phyloP scores from a whole-genome alignment of 2,329 filamentous ascomycete species.

The Beauveria australis region DNA sequence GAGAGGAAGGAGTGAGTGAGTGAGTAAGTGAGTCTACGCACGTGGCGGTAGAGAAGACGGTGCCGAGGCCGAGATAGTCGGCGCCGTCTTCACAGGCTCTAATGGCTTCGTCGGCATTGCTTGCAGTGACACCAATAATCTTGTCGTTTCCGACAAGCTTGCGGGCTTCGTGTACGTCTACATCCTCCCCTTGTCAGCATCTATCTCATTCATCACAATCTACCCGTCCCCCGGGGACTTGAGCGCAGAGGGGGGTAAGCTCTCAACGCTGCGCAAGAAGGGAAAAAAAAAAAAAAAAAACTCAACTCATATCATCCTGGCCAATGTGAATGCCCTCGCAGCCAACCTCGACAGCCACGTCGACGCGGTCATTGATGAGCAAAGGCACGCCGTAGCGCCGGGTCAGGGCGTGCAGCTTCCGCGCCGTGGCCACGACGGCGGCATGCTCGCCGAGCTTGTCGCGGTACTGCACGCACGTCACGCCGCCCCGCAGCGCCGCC shows the following conservation, averaged over 20 bases:
- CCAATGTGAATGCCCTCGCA: conserved; percentile 93
- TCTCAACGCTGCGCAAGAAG: too few relatives aligned
- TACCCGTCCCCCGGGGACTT: too few relatives aligned
- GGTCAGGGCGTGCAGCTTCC: conserved; percentile 63
- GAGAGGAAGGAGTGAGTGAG: not conserved
- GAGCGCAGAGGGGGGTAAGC: too few relatives aligned
- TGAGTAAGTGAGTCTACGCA: conserved; percentile 27
- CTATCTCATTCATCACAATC: not conserved
- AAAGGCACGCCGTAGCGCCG: conserved; percentile 62
- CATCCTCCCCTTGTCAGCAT: not conserved
- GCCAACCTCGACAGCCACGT: conserved; percentile 75
- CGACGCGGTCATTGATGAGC: conserved; percentile 86
- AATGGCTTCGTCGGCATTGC: conserved; percentile 62
- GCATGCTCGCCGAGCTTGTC: conserved; percentile 77
- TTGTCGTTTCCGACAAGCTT: conserved; percentile 63
- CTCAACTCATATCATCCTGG: conserved; percentile 77
- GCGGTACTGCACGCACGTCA: conserved; percentile 80
- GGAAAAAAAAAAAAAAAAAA: not conserved
- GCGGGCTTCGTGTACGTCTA: conserved; percentile 45
- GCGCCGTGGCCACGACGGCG: conserved; percentile 61
- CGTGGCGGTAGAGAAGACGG: conserved; percentile 79
- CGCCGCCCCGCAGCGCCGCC: conserved; percentile 68
- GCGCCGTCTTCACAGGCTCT: conserved; percentile 68
- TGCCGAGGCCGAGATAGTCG: conserved; percentile 85
- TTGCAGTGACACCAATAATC: conserved; percentile 86